phyloP scores from a whole-genome alignment of 1,139 yeast genomes.

The Suhomyces coccinellae region DNA sequence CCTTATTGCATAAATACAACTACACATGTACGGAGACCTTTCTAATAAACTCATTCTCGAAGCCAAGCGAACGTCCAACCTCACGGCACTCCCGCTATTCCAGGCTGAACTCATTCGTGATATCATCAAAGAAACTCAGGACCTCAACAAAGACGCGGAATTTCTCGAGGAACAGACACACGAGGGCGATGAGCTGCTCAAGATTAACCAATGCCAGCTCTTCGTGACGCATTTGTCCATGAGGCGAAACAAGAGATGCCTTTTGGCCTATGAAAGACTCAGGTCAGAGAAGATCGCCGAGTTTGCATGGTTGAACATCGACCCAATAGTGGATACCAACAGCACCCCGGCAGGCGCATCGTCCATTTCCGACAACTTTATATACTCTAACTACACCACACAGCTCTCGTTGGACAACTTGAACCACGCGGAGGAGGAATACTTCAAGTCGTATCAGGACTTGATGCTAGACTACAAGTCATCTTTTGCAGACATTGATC shows the following conservation, averaged over 20 bases:
- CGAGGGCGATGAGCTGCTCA: conserved; percentile 35
- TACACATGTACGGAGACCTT: conserved; percentile 79
- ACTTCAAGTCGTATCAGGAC: conserved; percentile 68
- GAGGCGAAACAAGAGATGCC: conserved; percentile 85
- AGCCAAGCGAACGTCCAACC: conserved; percentile 72
- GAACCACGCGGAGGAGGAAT: conserved; percentile 80
- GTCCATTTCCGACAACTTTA: conserved; percentile 14
- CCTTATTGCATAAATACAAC: not conserved
- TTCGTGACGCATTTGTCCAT: conserved; percentile 81
- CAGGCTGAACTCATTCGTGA: conserved; percentile 75
- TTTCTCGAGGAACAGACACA: conserved; percentile 29
- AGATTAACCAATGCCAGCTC: conserved; percentile 65
- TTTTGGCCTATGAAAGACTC: conserved; percentile 76
- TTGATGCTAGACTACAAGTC: conserved; percentile 76
- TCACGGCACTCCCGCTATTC: conserved; percentile 70
- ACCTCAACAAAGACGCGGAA: conserved; percentile 54
- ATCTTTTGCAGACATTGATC: conserved; percentile 78
- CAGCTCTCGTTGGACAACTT: conserved; percentile 49
- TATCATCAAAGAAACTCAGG: conserved; percentile 59
- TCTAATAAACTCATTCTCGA: conserved; percentile 82
- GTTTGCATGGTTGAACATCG: conserved; percentile 65
- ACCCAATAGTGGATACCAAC: conserved; percentile 30
- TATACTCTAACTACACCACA: conserved; percentile 30
- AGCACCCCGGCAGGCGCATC: not conserved
- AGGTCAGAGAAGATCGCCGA: conserved; percentile 70